Evolutionary conservation across 2,329 filamentous ascomycete genomes (phyloP).

Genomic region (Colletotrichum truncatum): DNA sequence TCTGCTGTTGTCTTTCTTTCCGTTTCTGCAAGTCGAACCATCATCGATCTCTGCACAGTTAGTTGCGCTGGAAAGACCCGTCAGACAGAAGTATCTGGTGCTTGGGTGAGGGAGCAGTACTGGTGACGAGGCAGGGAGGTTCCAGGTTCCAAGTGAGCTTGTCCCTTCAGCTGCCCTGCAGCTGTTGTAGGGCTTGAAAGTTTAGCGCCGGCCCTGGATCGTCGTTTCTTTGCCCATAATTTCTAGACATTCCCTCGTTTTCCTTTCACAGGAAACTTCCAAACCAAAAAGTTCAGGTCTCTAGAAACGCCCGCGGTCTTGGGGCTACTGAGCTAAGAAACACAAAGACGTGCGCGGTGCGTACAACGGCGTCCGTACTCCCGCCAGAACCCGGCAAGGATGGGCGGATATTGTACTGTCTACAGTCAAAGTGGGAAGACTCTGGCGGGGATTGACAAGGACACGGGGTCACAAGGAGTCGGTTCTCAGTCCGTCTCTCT

Average conservation of each 20-base stretch:
- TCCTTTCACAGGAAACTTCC: neutral
- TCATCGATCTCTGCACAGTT: neutral
- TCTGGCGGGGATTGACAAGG: slow-evolving; percentile 1
- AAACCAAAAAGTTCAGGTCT: neutral
- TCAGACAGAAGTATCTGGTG: neutral
- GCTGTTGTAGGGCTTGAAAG: neutral
- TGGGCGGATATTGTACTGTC: neutral
- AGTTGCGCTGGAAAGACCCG: neutral
- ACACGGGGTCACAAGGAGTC: neutral
- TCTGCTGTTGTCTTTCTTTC: neutral
- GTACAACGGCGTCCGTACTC: slow-evolving; percentile 10
- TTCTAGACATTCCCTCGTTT: slow-evolving; percentile 13
- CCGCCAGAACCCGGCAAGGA: neutral
- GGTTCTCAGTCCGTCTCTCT: neutral
- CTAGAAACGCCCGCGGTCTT: slow-evolving; percentile 1
- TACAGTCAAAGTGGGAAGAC: slow-evolving; percentile 4
- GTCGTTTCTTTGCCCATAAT: slow-evolving; percentile 23
- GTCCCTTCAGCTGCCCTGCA: too few relatives aligned
- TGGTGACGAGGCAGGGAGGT: neutral
- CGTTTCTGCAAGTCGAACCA: neutral
- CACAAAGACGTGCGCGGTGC: slow-evolving; percentile 1
- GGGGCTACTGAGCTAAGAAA: neutral
- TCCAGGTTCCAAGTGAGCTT: too few relatives aligned
- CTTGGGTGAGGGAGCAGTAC: neutral
- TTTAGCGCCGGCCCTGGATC: slow-evolving; percentile 12